Percentiles rank a stretch among this genome's conserved stretches.
Conservation (phyloP, 345 rosid species). For the Bruguiera gymnorhiza region DNA sequence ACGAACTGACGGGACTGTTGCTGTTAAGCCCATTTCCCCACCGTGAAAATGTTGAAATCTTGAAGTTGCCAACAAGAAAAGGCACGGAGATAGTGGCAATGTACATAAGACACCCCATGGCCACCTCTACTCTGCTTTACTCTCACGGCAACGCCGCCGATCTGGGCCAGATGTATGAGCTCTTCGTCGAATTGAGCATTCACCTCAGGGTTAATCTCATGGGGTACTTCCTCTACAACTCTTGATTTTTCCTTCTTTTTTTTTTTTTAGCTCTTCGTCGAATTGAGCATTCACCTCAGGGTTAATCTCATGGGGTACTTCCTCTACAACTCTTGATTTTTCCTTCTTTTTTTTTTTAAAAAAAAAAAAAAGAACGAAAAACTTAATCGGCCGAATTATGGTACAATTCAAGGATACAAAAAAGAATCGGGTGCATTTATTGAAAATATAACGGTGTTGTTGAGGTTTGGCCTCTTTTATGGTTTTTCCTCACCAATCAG, state of each 20-base stretch:
- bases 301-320: slow-evolving; percentile 89
- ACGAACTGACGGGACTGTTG: slow-evolving; percentile 54
- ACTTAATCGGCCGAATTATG: background rate
- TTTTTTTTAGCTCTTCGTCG: slow-evolving; percentile 67
- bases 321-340: background rate
- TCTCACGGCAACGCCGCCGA: slow-evolving; percentile 97
- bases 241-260: background rate
- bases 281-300: slow-evolving; percentile 82
- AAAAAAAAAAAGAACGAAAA: background rate
- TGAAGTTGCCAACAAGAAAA: slow-evolving; percentile 67
- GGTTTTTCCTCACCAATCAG: too few species aligned
- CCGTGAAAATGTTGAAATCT: slow-evolving; percentile 80
- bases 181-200: slow-evolving; percentile 87
- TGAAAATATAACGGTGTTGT: background rate
- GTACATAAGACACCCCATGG: slow-evolving; percentile 83
- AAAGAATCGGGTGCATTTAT: background rate
- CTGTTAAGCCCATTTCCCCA: slow-evolving; percentile 75
- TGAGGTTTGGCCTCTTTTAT: background rate
- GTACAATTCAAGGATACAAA: background rate
- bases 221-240: slow-evolving; percentile 52
- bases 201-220: slow-evolving; percentile 84
- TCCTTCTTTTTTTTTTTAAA: background rate
- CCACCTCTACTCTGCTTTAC: slow-evolving; percentile 76
- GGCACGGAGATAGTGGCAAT: slow-evolving; percentile 80
- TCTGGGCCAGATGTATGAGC: slow-evolving; percentile 98